Evolutionary conservation across 2,329 filamentous ascomycete species (phyloP), one percentile per base, ranked within the genome.

Genomic region (Arachnopeziza araneosa): DNA sequence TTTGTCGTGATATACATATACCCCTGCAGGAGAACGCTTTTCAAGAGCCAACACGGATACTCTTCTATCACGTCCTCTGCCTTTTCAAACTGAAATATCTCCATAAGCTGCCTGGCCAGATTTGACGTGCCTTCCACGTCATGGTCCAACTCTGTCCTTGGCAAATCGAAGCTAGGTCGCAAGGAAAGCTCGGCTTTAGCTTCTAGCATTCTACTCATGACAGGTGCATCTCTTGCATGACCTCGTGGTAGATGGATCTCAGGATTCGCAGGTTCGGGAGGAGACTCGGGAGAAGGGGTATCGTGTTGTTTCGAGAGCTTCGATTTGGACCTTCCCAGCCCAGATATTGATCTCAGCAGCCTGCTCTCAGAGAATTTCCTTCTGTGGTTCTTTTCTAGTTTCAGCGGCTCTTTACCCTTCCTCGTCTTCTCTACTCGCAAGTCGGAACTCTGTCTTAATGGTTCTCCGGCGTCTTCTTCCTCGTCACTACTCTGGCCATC

Each of bases 1-100:
- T 88, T 89, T 63, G 89, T 81, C 0, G 95, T 98, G 70, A 99
- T 90, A 76, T 98, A 98, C 82, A 99, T 88, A 73, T 95, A 97
- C 6, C 95, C 95, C 72, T 97, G 92, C 9, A 98, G 81, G 30
- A 98, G 79, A 52, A 96, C 91, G 70, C 89, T 96, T 73, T 97
- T 92, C 36, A 98, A 77, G 49, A 98, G 78, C 87, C 91, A 97
- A 76, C 93, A 98, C 9, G 92, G 90, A 72, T 96, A 97, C 77
- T 98, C 93, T 73, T 90, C 86, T 63, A 96, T 85, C 23, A 98
- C 90, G 62, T 92, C 88, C 72, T 99, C 95, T 0, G 89, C 82
- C 48, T 84, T 79, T 26, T 91, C 85, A 66, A 97, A 95, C 55
- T 88, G 83, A 70, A 96, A 96, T 63, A 96, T 96, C 63, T 95